Evolutionary conservation across 345 rosid genomes (phyloP).

Genomic region (Fremontodendron californicum): DNA sequence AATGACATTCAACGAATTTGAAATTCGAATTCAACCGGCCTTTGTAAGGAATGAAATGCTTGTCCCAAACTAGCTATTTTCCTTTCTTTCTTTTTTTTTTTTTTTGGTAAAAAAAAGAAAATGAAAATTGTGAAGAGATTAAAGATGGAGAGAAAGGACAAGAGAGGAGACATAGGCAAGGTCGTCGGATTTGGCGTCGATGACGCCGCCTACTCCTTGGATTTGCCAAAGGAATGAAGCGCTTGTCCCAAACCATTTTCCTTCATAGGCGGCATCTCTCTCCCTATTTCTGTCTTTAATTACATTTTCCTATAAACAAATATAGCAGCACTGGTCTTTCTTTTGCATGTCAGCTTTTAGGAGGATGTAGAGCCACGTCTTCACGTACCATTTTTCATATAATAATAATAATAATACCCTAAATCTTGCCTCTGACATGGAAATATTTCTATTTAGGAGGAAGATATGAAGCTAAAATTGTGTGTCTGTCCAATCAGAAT

Average conservation of each 20-base stretch:
- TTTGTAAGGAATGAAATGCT: no score
- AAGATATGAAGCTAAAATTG: neutral
- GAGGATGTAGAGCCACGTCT: neutral
- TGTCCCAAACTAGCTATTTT: no score
- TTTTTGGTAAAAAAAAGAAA: no score
- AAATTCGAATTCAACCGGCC: no score
- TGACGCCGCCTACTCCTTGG: constrained; percentile 55
- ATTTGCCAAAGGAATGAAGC: constrained; percentile 42
- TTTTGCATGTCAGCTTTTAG: neutral
- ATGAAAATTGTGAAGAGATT: no score
- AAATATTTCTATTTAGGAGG: neutral
- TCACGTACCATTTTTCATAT: no score
- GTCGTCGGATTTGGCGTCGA: constrained; percentile 51
- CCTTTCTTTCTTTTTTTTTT: no score
- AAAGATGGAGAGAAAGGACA: constrained; percentile 13
- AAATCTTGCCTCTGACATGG: neutral
- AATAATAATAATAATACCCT: neutral
- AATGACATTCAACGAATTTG: no score
- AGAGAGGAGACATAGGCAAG: constrained; percentile 31
- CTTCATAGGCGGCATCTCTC: constrained; percentile 18
- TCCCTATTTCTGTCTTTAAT: no score
- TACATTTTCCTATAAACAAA: neutral
- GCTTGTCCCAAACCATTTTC: constrained; percentile 32
- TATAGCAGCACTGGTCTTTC: no score
- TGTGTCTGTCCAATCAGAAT: neutral